A percentile compares a stretch with the other conserved stretches of the same genome.
phyloP scores from a whole-genome alignment of 2,329 filamentous ascomycete species.

The Zymoseptoria crescenta region DNA sequence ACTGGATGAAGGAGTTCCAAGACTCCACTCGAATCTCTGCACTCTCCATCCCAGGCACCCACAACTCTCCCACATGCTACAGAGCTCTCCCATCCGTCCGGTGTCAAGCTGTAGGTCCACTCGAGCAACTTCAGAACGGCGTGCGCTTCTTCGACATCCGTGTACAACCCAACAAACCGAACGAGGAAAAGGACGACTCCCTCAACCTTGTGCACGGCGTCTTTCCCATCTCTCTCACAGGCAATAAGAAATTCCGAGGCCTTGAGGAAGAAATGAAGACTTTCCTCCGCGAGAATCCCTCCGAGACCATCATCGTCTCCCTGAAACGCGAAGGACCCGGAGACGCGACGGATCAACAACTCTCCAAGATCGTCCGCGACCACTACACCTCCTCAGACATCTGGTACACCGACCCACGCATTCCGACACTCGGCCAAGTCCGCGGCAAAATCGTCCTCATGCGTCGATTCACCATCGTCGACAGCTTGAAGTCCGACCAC shows the following conservation, averaged over 20 bases:
- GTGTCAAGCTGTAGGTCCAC: conserved; percentile 74
- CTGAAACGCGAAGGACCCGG: conserved; percentile 88
- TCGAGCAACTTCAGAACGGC: conserved; percentile 76
- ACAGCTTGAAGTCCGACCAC: conserved; percentile 46
- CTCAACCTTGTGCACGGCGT: conserved; percentile 81
- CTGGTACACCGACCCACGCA: conserved; percentile 72
- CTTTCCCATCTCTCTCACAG: conserved; percentile 80
- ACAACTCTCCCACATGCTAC: conserved; percentile 85
- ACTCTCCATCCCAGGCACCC: conserved; percentile 87
- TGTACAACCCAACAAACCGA: conserved; percentile 57
- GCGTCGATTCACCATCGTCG: conserved; percentile 62
- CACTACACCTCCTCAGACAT: conserved; percentile 56
- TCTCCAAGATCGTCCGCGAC: conserved; percentile 63
- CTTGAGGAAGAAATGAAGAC: conserved; percentile 59
- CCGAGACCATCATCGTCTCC: conserved; percentile 76
- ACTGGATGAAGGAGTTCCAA: conserved; percentile 74
- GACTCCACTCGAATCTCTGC: conserved; percentile 66
- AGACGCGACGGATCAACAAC: conserved; percentile 67
- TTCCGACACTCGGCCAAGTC: conserved; percentile 70
- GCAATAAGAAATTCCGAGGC: conserved; percentile 68
- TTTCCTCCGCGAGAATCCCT: conserved; percentile 70
- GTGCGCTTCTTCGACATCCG: conserved; percentile 92
- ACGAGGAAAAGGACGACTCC: conserved; percentile 50
- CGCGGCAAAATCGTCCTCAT: conserved; percentile 79
- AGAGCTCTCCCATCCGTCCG: conserved; percentile 83